Evolutionary conservation across 208 protist genomes (phyloP).

Genomic region (Blastocrithidia nonstop): DNA sequence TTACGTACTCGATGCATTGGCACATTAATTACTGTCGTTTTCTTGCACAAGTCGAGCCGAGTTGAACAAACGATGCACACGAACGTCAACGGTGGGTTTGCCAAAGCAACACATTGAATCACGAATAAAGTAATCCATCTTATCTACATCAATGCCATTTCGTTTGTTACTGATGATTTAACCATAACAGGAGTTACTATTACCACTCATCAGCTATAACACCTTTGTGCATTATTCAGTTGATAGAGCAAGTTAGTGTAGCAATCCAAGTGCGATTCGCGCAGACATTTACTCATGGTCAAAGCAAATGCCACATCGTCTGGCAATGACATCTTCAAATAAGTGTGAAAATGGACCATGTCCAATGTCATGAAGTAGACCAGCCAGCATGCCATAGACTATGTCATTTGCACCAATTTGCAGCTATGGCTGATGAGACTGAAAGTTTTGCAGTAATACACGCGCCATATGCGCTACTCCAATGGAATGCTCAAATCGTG

Average conservation of each 20-base stretch:
- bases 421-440: slow-evolving; percentile 81
- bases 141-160: slow-evolving; percentile 94
- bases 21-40: too few species aligned
- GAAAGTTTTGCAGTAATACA: slow-evolving; percentile 59
- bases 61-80: slow-evolving; percentile 70
- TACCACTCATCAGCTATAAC: slow-evolving; percentile 46
- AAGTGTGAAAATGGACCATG: slow-evolving; percentile 95
- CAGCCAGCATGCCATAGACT: slow-evolving; percentile 80
- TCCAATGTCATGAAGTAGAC: slow-evolving; percentile 92
- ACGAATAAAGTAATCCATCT: slow-evolving; percentile 93
- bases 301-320: slow-evolving; percentile 43
- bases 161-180: slow-evolving; percentile 83
- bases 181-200: slow-evolving; percentile 16
- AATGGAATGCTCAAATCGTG: slow-evolving; percentile 94
- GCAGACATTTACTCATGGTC: slow-evolving; percentile 81
- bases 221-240: slow-evolving; percentile 46
- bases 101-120: slow-evolving; percentile 88
- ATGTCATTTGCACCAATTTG: slow-evolving; percentile 76
- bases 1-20: too few species aligned
- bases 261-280: slow-evolving; percentile 33
- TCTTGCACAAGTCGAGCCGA: slow-evolving; percentile 66
- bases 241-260: slow-evolving; percentile 9
- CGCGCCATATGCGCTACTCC: slow-evolving; percentile 89
- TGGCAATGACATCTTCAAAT: slow-evolving; percentile 86
- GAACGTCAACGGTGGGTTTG: slow-evolving; percentile 73